A percentile compares a stretch with the other conserved stretches of the same genome.
Evolutionary conservation across 2,329 filamentous ascomycete genomes (phyloP).

Genomic region (Juglanconis oblonga): DNA sequence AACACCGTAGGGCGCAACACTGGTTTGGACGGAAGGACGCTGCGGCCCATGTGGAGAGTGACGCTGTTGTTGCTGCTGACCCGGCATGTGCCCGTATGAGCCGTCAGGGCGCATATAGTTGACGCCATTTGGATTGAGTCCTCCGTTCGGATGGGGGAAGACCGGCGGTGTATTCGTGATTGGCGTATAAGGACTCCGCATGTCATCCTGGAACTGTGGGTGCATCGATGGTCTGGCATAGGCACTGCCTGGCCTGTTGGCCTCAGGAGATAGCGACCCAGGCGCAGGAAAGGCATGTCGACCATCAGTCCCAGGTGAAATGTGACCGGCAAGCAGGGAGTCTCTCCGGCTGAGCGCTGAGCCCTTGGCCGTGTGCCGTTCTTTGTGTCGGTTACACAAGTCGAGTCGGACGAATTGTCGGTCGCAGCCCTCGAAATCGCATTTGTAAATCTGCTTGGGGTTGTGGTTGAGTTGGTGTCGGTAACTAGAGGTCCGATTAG

Average conservation of each 20-base stretch:
- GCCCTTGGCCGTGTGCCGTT: conserved; percentile 76
- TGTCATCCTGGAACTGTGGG: conserved; percentile 42
- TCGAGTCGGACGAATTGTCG: conserved; percentile 92
- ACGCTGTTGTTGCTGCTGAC: conserved; percentile 30
- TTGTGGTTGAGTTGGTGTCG: conserved; percentile 94
- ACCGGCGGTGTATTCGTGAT: conserved; percentile 41
- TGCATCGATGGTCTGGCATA: conserved; percentile 43
- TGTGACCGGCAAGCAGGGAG: conserved; percentile 52
- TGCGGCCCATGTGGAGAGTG: conserved; percentile 41
- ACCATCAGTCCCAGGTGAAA: conserved; percentile 39
- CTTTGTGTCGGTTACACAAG: conserved; percentile 79
- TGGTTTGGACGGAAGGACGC: conserved; percentile 45
- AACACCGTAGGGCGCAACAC: conserved; percentile 47
- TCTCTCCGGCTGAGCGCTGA: conserved; percentile 75
- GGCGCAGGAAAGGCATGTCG: conserved; percentile 38
- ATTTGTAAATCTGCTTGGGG: conserved; percentile 91
- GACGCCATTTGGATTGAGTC: conserved; percentile 32
- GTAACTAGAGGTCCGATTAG: conserved; percentile 49
- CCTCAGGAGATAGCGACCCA: conserved; percentile 46
- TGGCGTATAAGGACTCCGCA: conserved; percentile 45
- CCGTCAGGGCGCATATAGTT: conserved; percentile 44
- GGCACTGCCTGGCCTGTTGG: conserved; percentile 40
- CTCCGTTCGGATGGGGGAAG: conserved; percentile 30
- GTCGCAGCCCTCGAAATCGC: conserved; percentile 87
- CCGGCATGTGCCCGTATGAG: conserved; percentile 30